Conservation (phyloP, 2,329 filamentous ascomycete genomes). For the Trichophaea hybrida region DNA sequence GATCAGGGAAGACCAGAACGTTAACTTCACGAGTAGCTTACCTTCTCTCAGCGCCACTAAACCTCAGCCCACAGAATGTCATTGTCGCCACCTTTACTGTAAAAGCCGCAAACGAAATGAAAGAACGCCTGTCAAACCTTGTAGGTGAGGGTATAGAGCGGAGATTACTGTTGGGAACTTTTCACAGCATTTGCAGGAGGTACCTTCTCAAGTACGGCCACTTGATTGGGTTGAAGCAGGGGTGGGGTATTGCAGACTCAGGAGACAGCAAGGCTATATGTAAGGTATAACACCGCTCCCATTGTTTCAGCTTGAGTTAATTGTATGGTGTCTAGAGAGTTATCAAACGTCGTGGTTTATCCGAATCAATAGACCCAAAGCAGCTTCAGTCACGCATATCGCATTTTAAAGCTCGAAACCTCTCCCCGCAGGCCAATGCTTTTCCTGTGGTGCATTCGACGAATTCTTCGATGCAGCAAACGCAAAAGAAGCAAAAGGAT, state of each 20-base stretch:
- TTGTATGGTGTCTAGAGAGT: constrained; percentile 41
- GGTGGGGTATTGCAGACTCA: constrained; percentile 83
- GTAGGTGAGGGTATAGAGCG: constrained; percentile 63
- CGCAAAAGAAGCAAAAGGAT: constrained; percentile 23
- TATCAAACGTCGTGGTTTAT: constrained; percentile 54
- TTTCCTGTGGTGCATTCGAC: constrained; percentile 33
- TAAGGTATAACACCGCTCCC: constrained; percentile 32
- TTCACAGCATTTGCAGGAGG: constrained; percentile 79
- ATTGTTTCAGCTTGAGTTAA: neutral
- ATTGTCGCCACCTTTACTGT: constrained; percentile 95
- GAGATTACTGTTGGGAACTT: constrained; percentile 75
- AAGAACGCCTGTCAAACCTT: constrained; percentile 64
- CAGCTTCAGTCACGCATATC: constrained; percentile 62
- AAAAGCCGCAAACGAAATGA: constrained; percentile 90
- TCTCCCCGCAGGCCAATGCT: constrained; percentile 35
- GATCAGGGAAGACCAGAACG: constrained; percentile 85
- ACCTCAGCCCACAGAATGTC: constrained; percentile 67
- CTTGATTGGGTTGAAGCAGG: constrained; percentile 63
- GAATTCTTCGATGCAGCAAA: constrained; percentile 25
- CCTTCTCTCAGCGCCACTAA: constrained; percentile 35
- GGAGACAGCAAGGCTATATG: constrained; percentile 67
- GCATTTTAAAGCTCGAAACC: constrained; percentile 40
- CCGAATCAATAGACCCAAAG: constrained; percentile 48
- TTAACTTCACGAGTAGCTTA: constrained; percentile 85
- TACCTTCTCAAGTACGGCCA: constrained; percentile 74